Conservation (phyloP, 2,329 filamentous ascomycete species). For the Paracoccidioides brasiliensis region DNA sequence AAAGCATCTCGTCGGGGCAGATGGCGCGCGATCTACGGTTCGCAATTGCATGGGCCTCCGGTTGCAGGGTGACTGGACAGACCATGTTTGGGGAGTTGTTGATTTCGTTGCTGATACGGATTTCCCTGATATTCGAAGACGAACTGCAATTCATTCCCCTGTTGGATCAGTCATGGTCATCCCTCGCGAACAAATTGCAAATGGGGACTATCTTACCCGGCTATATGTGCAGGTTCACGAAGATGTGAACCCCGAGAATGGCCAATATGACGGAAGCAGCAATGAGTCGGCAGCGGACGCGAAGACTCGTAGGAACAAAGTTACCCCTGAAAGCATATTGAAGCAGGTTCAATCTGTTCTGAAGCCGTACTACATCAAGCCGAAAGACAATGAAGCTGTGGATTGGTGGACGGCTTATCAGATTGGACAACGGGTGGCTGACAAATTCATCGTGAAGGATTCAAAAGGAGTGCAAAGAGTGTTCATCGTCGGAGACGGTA, state of each 20-base stretch:
- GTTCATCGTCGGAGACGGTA: slow-evolving; percentile 56
- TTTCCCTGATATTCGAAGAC: slow-evolving; percentile 69
- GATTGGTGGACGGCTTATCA: slow-evolving; percentile 69
- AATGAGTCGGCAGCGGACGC: slow-evolving; percentile 42
- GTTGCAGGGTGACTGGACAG: slow-evolving; percentile 55
- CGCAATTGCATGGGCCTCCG: slow-evolving; percentile 39
- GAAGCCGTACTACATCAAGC: slow-evolving; percentile 53
- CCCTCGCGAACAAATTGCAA: slow-evolving; percentile 48
- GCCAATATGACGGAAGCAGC: slow-evolving; percentile 48
- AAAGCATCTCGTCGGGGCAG: slow-evolving; percentile 59
- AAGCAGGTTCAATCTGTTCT: slow-evolving; percentile 53
- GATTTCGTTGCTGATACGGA: slow-evolving; percentile 59
- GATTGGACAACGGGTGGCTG: slow-evolving; percentile 53
- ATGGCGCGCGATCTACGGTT: slow-evolving; percentile 57
- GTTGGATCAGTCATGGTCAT: slow-evolving; percentile 74
- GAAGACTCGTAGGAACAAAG: slow-evolving; percentile 21
- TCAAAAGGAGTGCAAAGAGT: slow-evolving; percentile 57
- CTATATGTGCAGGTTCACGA: slow-evolving; percentile 41
- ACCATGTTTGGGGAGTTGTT: slow-evolving; percentile 65
- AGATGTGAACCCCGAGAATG: slow-evolving; percentile 22
- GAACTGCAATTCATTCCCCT: slow-evolving; percentile 63
- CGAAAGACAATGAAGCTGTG: slow-evolving; percentile 41
- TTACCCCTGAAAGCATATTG: slow-evolving; percentile 51
- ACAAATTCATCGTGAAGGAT: slow-evolving; percentile 41
- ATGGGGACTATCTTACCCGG: slow-evolving; percentile 55